These are phyloP conservation scores for Solanum stenotomum DNA, from an alignment of 257 asterid genomes.

Conservation along the genomic window DNA sequence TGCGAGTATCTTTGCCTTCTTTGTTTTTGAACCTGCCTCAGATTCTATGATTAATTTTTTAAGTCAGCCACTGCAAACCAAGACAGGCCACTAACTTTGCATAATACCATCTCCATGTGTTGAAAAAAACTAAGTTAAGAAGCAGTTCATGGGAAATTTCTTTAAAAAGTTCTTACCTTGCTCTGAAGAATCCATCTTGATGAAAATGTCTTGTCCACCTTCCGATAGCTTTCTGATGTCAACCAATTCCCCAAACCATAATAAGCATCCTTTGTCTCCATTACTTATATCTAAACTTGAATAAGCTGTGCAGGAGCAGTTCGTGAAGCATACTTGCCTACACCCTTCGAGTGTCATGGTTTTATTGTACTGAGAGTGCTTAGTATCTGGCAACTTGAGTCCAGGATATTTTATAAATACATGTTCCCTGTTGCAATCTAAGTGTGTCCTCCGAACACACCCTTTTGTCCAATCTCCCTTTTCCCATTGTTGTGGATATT, in stretches of 20 bases:
- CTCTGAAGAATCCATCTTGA: constrained; percentile 18
- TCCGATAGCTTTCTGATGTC: constrained; percentile 7
- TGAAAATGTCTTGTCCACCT: constrained; percentile 15
- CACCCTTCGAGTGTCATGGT: constrained; percentile 13
- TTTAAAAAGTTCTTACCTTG: not conserved
- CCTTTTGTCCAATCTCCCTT: not conserved
- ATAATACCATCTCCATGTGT: not conserved
- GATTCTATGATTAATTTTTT: not conserved
- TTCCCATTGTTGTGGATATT: constrained; percentile 7
- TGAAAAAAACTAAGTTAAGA: not conserved
- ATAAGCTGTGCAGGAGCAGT: constrained; percentile 25
- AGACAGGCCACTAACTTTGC: not conserved
- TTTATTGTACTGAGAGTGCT: constrained; percentile 1
- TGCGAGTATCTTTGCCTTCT: not conserved
- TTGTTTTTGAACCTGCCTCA: not conserved
- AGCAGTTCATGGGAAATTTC: not conserved
- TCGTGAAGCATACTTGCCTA: constrained; percentile 5
- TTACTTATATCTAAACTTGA: constrained; percentile 7
- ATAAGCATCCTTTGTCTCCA: constrained; percentile 12
- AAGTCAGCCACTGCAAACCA: not conserved
- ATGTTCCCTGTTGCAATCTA: constrained; percentile 3
- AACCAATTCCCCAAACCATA: constrained; percentile 22
- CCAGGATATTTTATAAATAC: constrained; percentile 4
- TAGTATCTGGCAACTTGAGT: constrained; percentile 15
- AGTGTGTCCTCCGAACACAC: not conserved